phyloP scores from a whole-genome alignment of 2,329 filamentous ascomycete species.

The Cladophialophora carrionii region DNA sequence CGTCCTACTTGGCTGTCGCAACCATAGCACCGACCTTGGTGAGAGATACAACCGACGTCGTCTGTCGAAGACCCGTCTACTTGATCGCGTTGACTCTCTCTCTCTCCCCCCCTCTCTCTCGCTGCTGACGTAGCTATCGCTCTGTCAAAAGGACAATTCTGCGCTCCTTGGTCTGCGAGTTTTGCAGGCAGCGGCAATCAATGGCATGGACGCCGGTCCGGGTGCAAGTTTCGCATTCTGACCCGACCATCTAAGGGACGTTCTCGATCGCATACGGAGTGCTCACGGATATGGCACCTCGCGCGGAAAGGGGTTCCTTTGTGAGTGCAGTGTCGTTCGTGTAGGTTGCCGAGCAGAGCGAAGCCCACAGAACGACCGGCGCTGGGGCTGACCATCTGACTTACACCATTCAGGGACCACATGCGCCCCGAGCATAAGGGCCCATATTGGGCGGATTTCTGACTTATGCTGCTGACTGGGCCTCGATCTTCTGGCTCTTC shows the following conservation, averaged over 20 bases:
- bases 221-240: conserved; percentile 42
- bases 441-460: conserved; percentile 57
- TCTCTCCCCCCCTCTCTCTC: conserved; percentile 44
- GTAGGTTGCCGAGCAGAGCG: conserved; percentile 27
- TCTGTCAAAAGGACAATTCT: conserved; percentile 44
- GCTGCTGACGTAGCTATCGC: conserved; percentile 48
- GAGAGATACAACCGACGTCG: conserved; percentile 54
- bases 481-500: conserved; percentile 60
- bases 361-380: conserved; percentile 47
- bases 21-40: conserved; percentile 57
- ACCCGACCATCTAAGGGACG: conserved; percentile 28
- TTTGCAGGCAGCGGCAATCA: conserved; percentile 50
- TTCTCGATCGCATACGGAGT: conserved; percentile 42
- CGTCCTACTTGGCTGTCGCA: conserved; percentile 51
- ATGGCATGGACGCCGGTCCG: conserved; percentile 46
- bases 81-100: conserved; percentile 48
- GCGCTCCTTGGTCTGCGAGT: conserved; percentile 46
- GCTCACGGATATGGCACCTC: conserved; percentile 42
- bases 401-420: conserved; percentile 34
- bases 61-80: conserved; percentile 55
- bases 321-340: conserved; percentile 39
- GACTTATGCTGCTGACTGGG: conserved; percentile 54
- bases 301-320: conserved; percentile 42
- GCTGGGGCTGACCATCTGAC: conserved; percentile 39
- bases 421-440: conserved; percentile 52